These are phyloP conservation scores for Aspergillus luchuensis DNA, from an alignment of 2,329 filamentous ascomycete species.

Conservation along the genomic window DNA sequence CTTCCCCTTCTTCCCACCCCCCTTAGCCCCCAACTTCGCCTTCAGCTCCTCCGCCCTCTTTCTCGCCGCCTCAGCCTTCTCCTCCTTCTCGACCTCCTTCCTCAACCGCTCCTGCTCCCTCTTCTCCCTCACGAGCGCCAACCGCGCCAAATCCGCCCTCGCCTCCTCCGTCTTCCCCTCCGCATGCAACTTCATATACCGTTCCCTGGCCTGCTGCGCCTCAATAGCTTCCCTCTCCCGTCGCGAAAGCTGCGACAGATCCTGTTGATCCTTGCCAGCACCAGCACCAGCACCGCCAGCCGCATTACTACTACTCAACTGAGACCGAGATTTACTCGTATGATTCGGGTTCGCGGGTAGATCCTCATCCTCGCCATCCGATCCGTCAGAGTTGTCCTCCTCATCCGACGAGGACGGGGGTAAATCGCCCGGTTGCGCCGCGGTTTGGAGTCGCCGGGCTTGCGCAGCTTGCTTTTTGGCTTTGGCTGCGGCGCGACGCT, in stretches of 20 bases:
- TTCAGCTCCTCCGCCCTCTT: conserved; percentile 44
- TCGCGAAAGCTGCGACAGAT: conserved; percentile 61
- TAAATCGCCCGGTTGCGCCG: conserved; percentile 80
- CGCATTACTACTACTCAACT: conserved; percentile 58
- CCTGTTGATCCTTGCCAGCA: conserved; percentile 15
- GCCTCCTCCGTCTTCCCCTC: conserved; percentile 97
- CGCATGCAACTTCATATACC: conserved; percentile 87
- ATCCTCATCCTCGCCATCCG: conserved; percentile 37
- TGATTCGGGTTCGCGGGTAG: conserved; percentile 88
- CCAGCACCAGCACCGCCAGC: conserved; percentile 45
- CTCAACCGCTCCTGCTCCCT: conserved; percentile 79
- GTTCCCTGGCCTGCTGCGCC: conserved; percentile 84
- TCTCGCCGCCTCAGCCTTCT: conserved; percentile 45
- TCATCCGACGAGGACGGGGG: conserved; percentile 67
- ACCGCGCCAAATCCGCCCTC: conserved; percentile 79
- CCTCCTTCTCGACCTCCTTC: conserved; percentile 73
- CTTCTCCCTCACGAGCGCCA: conserved; percentile 81
- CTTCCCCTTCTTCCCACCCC: conserved; percentile 35
- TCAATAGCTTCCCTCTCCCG: conserved; percentile 78
- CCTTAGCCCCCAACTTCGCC: conserved; percentile 42
- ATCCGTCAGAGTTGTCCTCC: conserved; percentile 27
- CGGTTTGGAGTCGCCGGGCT: conserved; percentile 69
- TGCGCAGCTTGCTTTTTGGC: conserved; percentile 89
- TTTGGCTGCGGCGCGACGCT: conserved; percentile 84
- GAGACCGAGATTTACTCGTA: conserved; percentile 65